Conservation (phyloP, 148 eudicot species). For the Nepenthes mirabilis region DNA sequence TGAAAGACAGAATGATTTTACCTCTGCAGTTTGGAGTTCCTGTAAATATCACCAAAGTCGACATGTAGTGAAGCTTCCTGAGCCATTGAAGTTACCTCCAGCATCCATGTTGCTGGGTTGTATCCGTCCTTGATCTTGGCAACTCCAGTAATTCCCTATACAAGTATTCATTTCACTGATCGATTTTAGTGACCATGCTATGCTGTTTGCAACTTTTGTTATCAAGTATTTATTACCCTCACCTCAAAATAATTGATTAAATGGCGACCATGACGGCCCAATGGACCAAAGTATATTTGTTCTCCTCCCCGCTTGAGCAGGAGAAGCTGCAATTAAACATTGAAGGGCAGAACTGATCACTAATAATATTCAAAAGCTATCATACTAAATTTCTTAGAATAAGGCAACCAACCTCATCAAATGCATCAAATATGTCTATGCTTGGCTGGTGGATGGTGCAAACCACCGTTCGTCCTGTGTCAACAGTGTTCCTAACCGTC, state of each 20-base stretch:
- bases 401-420: conserved; percentile 35
- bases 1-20: conserved; percentile 1
- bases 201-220: too few species aligned
- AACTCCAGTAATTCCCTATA: conserved; percentile 36
- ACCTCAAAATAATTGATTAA: conserved; percentile 58
- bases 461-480: conserved; percentile 58
- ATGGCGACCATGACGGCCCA: conserved; percentile 44
- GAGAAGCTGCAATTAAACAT: conserved; percentile 29
- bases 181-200: conserved; percentile 1
- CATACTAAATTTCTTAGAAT: background rate
- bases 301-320: conserved; percentile 54
- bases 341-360: background rate
- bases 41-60: conserved; percentile 39
- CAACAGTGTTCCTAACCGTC: conserved; percentile 49
- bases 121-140: conserved; percentile 55
- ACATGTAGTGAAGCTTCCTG: conserved; percentile 42
- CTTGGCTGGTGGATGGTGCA: conserved; percentile 76
- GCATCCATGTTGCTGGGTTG: conserved; percentile 74
- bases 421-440: conserved; percentile 70
- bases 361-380: background rate
- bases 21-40: conserved; percentile 41
- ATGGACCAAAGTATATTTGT: conserved; percentile 52
- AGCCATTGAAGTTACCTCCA: conserved; percentile 48
- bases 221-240: conserved; percentile 8
- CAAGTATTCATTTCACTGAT: background rate